Evolutionary conservation across 371 early-diverging fungal genomes (phyloP), one percentile per base, ranked within the genome.

Genomic region (Actinomucor elegans): DNA sequence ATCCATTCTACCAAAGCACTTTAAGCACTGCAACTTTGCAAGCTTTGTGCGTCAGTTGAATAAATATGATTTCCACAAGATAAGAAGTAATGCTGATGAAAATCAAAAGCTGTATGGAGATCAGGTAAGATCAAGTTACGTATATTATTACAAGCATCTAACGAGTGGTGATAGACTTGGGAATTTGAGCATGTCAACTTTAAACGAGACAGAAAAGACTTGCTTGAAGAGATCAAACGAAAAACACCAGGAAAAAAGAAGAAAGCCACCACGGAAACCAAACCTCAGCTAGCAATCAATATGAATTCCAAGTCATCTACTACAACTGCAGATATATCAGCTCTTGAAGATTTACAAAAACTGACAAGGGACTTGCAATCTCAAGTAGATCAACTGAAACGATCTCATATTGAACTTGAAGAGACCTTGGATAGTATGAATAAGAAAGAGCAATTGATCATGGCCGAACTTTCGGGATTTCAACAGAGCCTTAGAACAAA

Each of bases 31-130:
- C 67, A 96, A 97, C 66, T 90, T 95, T 71, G 88, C 93, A 9
- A 90, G 89, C 42, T 96, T 98, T 81, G 92, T 96, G 18, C 85
- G 98, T 17, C 98, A 98, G 64, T 79, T 98, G 5, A 98, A 98
- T 75, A 98, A 93, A 74, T 98, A 98, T 57, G 98, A 90, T 58
- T 96, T 98, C 64, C 92, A 94, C 76, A 94, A 94, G 71, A 80
- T 93, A 40, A 60, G 83, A 55, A 61, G 41, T 21, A 77, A 69
- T 34, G 67, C 77, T 5, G 85, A 85, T n/a, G 84, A 86, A 35
- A 66, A 69, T 29, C 73, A 67, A 11, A 66, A 68, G 48, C 61
- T 73, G 4, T 80, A 87, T 55, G 87, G 87, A 14, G 87, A 87
- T 46, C 83, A 83, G 71, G 86, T 84, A 60, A 42, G 17, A 45